These are phyloP conservation scores for Aspergillus pseudoterreus DNA, from an alignment of 2,329 filamentous ascomycete species.

Conservation along the genomic window DNA sequence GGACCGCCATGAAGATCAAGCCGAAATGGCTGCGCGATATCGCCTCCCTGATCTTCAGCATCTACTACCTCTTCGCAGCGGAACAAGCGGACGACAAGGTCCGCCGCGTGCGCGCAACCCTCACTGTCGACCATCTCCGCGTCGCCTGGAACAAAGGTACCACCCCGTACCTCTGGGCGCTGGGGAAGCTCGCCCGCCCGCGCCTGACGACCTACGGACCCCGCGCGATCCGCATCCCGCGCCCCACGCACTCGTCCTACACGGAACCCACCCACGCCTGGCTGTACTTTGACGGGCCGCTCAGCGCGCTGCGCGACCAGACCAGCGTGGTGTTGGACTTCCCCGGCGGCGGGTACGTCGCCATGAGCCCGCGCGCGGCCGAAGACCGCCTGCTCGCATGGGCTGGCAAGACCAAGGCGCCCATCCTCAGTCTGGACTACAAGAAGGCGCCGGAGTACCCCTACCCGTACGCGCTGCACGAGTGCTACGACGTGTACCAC, in stretches of 20 bases:
- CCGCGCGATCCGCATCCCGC: slow-evolving; percentile 75
- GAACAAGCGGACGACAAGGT: slow-evolving; percentile 97
- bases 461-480: slow-evolving; percentile 80
- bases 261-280: slow-evolving; percentile 78
- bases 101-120: slow-evolving; percentile 75
- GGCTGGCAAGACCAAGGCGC: slow-evolving; percentile 84
- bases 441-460: slow-evolving; percentile 79
- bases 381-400: slow-evolving; percentile 93
- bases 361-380: slow-evolving; percentile 91
- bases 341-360: slow-evolving; percentile 91
- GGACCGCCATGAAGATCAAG: slow-evolving; percentile 93
- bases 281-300: slow-evolving; percentile 89
- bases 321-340: slow-evolving; percentile 81
- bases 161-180: slow-evolving; percentile 74
- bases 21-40: slow-evolving; percentile 77
- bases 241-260: slow-evolving; percentile 76
- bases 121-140: slow-evolving; percentile 87
- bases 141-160: slow-evolving; percentile 95
- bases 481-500: slow-evolving; percentile 82
- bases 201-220: slow-evolving; percentile 77
- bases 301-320: slow-evolving; percentile 72
- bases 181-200: slow-evolving; percentile 71
- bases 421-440: slow-evolving; percentile 88
- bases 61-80: slow-evolving; percentile 88
- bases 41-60: slow-evolving; percentile 75